Evolutionary conservation across 2,329 filamentous ascomycete species (phyloP).

Genomic region (Colletotrichum orbiculare): DNA sequence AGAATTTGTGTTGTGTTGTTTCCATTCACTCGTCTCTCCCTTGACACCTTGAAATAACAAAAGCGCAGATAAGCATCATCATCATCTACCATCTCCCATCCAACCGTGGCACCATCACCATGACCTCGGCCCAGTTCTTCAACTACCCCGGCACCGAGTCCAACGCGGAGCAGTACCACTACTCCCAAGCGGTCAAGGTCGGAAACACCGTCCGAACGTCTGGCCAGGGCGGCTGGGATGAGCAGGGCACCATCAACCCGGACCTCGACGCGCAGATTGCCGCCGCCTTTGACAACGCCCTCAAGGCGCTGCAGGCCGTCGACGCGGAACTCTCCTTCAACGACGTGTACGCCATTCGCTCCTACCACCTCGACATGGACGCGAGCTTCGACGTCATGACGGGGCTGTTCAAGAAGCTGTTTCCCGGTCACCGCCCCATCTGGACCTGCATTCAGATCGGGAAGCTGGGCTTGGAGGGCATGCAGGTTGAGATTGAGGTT

Average conservation of each 20-base stretch:
- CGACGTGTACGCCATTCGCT: constrained; percentile 41
- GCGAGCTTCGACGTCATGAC: constrained; percentile 52
- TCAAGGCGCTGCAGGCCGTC: constrained; percentile 39
- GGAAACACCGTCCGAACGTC: constrained; percentile 42
- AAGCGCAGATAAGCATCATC: too few species aligned
- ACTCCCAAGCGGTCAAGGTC: constrained; percentile 43
- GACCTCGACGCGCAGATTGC: constrained; percentile 55
- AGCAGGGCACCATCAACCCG: constrained; percentile 35
- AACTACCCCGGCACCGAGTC: constrained; percentile 37
- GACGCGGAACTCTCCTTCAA: constrained; percentile 47
- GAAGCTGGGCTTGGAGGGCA: constrained; percentile 57
- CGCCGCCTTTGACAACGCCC: constrained; percentile 42
- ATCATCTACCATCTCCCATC: too few species aligned
- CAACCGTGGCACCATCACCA: not conserved
- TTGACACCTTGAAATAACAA: too few species aligned
- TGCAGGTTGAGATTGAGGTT: constrained; percentile 70
- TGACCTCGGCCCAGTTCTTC: constrained; percentile 31
- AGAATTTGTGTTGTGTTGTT: too few species aligned
- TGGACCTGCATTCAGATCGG: constrained; percentile 65
- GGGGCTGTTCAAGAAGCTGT: constrained; percentile 58
- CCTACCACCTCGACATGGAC: constrained; percentile 42
- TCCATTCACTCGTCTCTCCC: too few species aligned
- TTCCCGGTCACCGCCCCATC: constrained; percentile 62
- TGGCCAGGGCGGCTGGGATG: constrained; percentile 42
- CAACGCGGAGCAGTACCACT: constrained; percentile 41